Evolutionary conservation across 495 filamentous ascomycete species (phyloP).

Genomic region (Penicillium subrubescens): DNA sequence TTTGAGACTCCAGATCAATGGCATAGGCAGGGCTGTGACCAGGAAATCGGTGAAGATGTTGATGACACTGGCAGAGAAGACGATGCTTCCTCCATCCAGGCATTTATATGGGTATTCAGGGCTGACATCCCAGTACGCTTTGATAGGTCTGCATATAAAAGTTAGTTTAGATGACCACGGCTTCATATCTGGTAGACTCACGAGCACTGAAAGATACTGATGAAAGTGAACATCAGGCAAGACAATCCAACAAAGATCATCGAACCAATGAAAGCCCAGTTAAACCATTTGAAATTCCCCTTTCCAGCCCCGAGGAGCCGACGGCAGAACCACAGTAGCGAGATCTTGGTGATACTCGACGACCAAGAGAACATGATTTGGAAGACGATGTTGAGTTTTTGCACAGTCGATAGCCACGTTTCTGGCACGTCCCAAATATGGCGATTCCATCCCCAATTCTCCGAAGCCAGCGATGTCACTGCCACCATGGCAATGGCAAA

Average conservation of each 20-base stretch:
- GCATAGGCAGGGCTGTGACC: constrained; percentile 59
- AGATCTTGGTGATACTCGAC: constrained; percentile 57
- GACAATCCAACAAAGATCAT: constrained; percentile 49
- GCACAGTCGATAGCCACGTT: constrained; percentile 31
- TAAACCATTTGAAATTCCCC: constrained; percentile 39
- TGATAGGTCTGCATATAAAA: constrained; percentile 46
- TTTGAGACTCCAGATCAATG: constrained; percentile 57
- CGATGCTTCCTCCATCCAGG: constrained; percentile 50
- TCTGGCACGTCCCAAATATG: constrained; percentile 57
- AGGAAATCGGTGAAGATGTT: constrained; percentile 63
- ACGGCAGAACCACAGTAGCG: constrained; percentile 59
- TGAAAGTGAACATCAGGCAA: constrained; percentile 49
- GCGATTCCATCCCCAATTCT: constrained; percentile 54
- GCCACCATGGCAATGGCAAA: constrained; percentile 47
- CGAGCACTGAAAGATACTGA: constrained; percentile 60
- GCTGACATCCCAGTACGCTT: constrained; percentile 54
- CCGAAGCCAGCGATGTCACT: constrained; percentile 42
- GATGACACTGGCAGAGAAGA: constrained; percentile 57
- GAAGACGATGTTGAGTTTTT: constrained; percentile 53
- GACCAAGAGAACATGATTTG: constrained; percentile 56
- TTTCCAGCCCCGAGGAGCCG: constrained; percentile 49
- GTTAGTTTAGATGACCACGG: constrained; percentile 6
- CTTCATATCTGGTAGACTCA: constrained; percentile 29
- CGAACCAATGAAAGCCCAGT: constrained; percentile 42
- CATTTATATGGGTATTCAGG: constrained; percentile 44